Conservation (phyloP, 2,329 filamentous ascomycete genomes). For the Penicillium sp. region DNA sequence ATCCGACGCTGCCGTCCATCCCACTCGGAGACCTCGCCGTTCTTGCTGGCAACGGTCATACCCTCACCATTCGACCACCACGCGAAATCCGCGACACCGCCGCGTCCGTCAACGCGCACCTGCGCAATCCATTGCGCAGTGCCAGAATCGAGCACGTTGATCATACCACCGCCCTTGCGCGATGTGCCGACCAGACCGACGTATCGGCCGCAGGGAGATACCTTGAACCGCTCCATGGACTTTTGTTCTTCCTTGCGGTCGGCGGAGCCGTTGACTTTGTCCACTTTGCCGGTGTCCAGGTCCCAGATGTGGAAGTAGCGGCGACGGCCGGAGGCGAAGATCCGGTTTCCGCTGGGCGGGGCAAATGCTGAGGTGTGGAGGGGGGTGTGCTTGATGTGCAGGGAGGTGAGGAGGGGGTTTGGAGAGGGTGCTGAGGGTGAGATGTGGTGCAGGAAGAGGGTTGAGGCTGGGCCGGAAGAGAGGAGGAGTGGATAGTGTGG, state of each 20-base stretch:
- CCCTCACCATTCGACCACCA: conserved; percentile 90
- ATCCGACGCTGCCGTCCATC: conserved; percentile 70
- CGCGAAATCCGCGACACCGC: conserved; percentile 85
- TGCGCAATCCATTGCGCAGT: conserved; percentile 88
- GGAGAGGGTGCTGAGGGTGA: conserved; percentile 75
- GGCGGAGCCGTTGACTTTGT: conserved; percentile 77
- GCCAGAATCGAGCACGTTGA: conserved; percentile 79
- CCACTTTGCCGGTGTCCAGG: conserved; percentile 75
- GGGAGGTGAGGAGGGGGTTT: conserved; percentile 86
- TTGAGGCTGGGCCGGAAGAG: conserved; percentile 82
- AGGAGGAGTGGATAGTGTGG: conserved; percentile 84
- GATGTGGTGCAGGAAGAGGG: conserved; percentile 87
- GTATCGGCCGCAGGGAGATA: conserved; percentile 83
- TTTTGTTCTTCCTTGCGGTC: conserved; percentile 76
- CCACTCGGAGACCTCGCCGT: conserved; percentile 90
- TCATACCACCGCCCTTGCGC: conserved; percentile 81
- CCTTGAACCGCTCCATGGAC: conserved; percentile 86
- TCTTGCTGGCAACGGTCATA: conserved; percentile 79
- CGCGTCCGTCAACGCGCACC: conserved; percentile 76
- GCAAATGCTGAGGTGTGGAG: conserved; percentile 82
- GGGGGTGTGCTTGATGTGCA: conserved; percentile 84
- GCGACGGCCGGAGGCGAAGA: conserved; percentile 86
- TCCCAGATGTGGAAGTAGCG: conserved; percentile 96
- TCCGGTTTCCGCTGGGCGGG: conserved; percentile 70
- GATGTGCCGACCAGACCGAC: conserved; percentile 81